These are phyloP conservation scores for Gomphus bonarii DNA, from an alignment of 1,284 basidiomycete species.

Conservation along the genomic window DNA sequence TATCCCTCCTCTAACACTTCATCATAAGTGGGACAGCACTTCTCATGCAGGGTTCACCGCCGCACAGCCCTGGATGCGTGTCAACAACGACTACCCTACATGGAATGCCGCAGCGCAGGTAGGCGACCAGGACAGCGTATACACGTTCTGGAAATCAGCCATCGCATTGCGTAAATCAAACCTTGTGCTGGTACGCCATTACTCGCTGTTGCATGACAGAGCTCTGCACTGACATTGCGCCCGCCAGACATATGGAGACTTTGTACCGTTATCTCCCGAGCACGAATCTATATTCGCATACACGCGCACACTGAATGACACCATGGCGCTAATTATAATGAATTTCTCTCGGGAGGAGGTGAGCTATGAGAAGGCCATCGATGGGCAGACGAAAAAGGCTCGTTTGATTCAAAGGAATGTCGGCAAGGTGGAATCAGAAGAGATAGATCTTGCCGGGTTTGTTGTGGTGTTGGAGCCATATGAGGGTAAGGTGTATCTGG, in stretches of 20 bases:
- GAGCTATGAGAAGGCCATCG: constrained; percentile 10
- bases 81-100: constrained; percentile 53
- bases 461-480: not conserved
- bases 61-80: constrained; percentile 62
- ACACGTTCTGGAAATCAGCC: constrained; percentile 48
- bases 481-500: not conserved
- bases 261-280: constrained; percentile 33
- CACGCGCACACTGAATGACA: constrained; percentile 30
- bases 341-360: constrained; percentile 37
- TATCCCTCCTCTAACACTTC: not conserved
- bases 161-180: constrained; percentile 43
- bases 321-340: constrained; percentile 34
- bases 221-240: not conserved
- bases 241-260: constrained; percentile 46
- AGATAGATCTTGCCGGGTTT: not conserved
- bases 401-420: not conserved
- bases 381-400: not conserved
- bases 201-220: not conserved
- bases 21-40: constrained; percentile 45
- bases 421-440: not conserved
- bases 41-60: constrained; percentile 52
- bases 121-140: constrained; percentile 38
- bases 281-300: constrained; percentile 49
- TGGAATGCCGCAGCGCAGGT: constrained; percentile 54
- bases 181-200: constrained; percentile 37